These are phyloP conservation scores for Pseudomicrostroma phylloplanum DNA, from an alignment of 1,284 basidiomycete species.

Conservation along the genomic window DNA sequence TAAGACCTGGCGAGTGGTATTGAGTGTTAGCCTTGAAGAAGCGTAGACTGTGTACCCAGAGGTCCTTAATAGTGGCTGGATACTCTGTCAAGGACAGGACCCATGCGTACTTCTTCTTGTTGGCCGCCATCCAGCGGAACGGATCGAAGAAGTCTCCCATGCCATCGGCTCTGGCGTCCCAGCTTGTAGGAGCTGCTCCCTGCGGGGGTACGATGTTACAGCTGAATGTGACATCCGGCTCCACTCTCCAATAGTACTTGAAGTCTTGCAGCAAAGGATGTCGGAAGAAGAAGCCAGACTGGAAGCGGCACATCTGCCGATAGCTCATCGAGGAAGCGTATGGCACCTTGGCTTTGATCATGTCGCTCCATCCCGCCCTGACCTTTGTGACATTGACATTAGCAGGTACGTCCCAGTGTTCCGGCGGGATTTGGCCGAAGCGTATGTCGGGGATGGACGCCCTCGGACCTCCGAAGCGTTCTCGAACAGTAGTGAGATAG, in stretches of 20 bases:
- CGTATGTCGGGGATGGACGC: background rate
- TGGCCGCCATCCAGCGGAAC: slow-evolving; percentile 11
- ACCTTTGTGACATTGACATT: slow-evolving; percentile 6
- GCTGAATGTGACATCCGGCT: slow-evolving; percentile 13
- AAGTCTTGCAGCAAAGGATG: slow-evolving; percentile 19
- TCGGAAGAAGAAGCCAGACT: slow-evolving; percentile 18
- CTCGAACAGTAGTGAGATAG: background rate
- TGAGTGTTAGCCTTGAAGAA: background rate
- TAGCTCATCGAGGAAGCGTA: slow-evolving; percentile 13
- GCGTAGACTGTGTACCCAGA: background rate
- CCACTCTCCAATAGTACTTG: slow-evolving; percentile 22
- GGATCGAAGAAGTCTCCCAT: slow-evolving; percentile 12
- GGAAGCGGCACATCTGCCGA: slow-evolving; percentile 15
- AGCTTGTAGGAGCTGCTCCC: slow-evolving; percentile 1
- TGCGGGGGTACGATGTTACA: slow-evolving; percentile 8
- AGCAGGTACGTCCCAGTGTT: slow-evolving; percentile 12
- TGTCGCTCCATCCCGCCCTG: background rate
- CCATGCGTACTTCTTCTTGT: slow-evolving; percentile 15
- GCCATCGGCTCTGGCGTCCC: background rate
- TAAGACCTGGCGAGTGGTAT: background rate
- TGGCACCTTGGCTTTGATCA: slow-evolving; percentile 3
- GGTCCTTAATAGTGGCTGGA: slow-evolving; percentile 5
- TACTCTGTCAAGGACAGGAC: slow-evolving; percentile 10
- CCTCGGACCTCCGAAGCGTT: background rate
- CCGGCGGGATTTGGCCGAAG: slow-evolving; percentile 7